A percentile compares a stretch with the other conserved stretches of the same genome.
These are phyloP conservation scores for Fereydounia khargensis DNA, from an alignment of 1,284 basidiomycete species.

Conservation along the genomic window DNA sequence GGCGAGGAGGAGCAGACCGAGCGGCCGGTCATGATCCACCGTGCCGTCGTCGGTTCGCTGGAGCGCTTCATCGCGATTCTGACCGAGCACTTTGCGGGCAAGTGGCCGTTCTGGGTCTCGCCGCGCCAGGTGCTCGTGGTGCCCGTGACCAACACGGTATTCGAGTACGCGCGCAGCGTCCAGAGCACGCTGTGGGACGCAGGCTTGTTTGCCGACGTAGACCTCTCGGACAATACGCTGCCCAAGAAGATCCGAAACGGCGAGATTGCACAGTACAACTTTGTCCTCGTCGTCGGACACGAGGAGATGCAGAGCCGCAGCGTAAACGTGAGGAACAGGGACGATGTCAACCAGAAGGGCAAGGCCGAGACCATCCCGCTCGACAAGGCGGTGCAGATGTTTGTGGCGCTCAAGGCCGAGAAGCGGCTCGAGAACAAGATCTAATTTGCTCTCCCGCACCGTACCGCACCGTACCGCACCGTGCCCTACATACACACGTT, in stretches of 20 bases:
- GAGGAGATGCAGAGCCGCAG: conserved; percentile 80
- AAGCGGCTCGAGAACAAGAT: conserved; percentile 41
- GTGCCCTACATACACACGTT: too few species aligned
- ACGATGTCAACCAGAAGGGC: conserved; percentile 47
- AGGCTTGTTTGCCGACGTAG: conserved; percentile 86
- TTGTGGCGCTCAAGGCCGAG: conserved; percentile 40
- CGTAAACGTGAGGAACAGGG: conserved; percentile 85
- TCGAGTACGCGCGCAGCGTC: conserved; percentile 82
- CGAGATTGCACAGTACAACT: conserved; percentile 70
- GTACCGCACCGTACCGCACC: too few species aligned
- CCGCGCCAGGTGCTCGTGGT: conserved; percentile 92
- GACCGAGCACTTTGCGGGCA: conserved; percentile 94
- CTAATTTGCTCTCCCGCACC: neutral
- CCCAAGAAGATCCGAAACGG: conserved; percentile 79
- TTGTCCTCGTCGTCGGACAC: conserved; percentile 93
- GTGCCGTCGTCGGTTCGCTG: conserved; percentile 89
- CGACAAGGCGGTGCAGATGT: conserved; percentile 29
- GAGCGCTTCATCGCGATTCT: conserved; percentile 97
- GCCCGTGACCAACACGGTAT: conserved; percentile 83
- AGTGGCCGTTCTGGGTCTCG: conserved; percentile 99
- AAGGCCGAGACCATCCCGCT: conserved; percentile 51
- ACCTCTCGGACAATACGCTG: conserved; percentile 86
- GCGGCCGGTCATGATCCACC: conserved; percentile 96
- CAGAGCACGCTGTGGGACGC: conserved; percentile 68
- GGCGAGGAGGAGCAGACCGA: conserved; percentile 60